Conservation (phyloP, 1,139 yeast species). For the Blastobotrys serpentis region DNA sequence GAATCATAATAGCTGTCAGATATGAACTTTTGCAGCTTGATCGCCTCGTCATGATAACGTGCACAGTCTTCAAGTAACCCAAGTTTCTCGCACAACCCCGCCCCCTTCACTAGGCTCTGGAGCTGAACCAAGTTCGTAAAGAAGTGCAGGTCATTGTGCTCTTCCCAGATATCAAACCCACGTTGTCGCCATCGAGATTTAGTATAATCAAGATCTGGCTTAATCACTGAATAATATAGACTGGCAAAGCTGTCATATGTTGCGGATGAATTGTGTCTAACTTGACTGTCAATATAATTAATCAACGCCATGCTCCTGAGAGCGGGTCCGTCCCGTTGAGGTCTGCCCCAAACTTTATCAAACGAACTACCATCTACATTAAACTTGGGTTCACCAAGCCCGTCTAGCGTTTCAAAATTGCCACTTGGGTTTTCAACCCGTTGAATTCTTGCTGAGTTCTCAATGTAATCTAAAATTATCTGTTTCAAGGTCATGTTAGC, state of each 20-base stretch:
- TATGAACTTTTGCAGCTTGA: slow-evolving; percentile 10
- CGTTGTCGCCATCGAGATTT: slow-evolving; percentile 58
- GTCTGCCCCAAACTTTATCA: slow-evolving; percentile 80
- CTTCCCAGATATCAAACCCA: slow-evolving; percentile 95
- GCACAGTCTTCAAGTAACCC: slow-evolving; percentile 35
- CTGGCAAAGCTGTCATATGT: slow-evolving; percentile 26
- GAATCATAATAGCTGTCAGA: slow-evolving; percentile 31
- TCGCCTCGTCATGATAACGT: background rate
- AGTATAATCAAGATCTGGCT: slow-evolving; percentile 70
- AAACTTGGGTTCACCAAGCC: slow-evolving; percentile 91
- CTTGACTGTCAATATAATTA: slow-evolving; percentile 51
- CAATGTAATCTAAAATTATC: slow-evolving; percentile 58
- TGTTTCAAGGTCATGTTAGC: slow-evolving; percentile 36
- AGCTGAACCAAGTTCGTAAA: slow-evolving; percentile 77
- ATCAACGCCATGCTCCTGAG: slow-evolving; percentile 66
- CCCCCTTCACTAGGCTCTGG: slow-evolving; percentile 63
- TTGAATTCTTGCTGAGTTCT: slow-evolving; percentile 59
- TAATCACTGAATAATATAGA: slow-evolving; percentile 47
- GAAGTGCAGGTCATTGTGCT: slow-evolving; percentile 68
- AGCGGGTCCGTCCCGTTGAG: slow-evolving; percentile 95
- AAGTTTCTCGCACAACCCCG: slow-evolving; percentile 44
- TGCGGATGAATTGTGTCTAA: slow-evolving; percentile 34
- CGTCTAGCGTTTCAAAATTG: slow-evolving; percentile 47
- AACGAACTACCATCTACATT: slow-evolving; percentile 63
- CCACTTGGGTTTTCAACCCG: slow-evolving; percentile 71